These are phyloP conservation scores for Berkeleyomyces rouxiae DNA, from an alignment of 2,329 filamentous ascomycete genomes.

Conservation along the genomic window DNA sequence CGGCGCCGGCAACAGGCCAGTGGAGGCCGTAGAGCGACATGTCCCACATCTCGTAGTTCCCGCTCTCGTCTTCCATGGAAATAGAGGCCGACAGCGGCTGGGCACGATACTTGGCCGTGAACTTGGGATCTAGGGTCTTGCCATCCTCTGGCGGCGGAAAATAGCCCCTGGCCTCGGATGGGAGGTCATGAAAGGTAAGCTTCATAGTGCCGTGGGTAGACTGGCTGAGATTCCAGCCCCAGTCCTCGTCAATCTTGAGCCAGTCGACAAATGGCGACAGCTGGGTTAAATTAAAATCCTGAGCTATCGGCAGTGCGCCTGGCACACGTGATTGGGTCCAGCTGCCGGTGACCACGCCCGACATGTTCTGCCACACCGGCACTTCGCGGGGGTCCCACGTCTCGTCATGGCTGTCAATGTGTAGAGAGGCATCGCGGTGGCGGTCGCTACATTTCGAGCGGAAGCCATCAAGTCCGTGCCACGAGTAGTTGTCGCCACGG, in stretches of 20 bases:
- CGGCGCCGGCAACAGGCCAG: constrained; percentile 62
- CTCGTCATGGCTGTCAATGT: constrained; percentile 21
- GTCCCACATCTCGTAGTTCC: constrained; percentile 47
- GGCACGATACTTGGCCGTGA: constrained; percentile 5
- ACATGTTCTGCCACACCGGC: constrained; percentile 59
- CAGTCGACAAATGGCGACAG: constrained; percentile 52
- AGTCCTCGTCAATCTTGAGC: constrained; percentile 39
- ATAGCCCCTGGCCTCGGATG: background rate
- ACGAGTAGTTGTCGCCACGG: constrained; percentile 56
- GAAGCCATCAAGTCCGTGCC: constrained; percentile 55
- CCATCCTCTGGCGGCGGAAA: constrained; percentile 6
- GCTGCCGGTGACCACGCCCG: constrained; percentile 58
- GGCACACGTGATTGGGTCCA: constrained; percentile 42
- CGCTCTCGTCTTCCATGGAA: constrained; percentile 12
- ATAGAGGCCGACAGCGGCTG: constrained; percentile 10
- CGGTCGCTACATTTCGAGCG: constrained; percentile 22
- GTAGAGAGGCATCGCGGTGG: constrained; percentile 32
- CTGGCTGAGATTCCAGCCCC: constrained; percentile 69
- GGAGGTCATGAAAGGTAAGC: constrained; percentile 16
- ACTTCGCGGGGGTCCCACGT: constrained; percentile 24
- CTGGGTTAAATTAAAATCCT: constrained; percentile 44
- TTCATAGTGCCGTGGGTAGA: constrained; percentile 43
- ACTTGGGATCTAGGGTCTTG: constrained; percentile 18
- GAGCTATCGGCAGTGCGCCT: constrained; percentile 31
- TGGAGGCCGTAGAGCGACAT: constrained; percentile 72